Evolutionary conservation across 163 green algal genomes (phyloP), one percentile per base, ranked within the genome.

Genomic region (Prototheca wickerhamii): DNA sequence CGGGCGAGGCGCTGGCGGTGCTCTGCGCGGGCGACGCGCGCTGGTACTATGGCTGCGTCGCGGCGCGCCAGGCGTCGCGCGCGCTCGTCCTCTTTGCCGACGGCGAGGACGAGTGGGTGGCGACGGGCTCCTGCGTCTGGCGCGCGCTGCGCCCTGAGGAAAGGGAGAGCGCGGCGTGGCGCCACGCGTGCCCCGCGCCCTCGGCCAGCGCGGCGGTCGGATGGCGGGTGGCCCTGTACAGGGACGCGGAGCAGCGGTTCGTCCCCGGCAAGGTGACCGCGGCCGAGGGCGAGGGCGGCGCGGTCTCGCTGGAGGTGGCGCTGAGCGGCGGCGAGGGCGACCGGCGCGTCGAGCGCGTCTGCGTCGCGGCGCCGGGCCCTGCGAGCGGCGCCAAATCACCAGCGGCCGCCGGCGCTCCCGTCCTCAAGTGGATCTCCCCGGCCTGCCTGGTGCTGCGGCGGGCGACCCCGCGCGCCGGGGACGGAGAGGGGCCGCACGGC

Each of bases 171-270:
- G 34, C n/a, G 58, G 20, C 32, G 56, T 6, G 18, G 26, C 58
- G 17, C 25, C 43, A 63, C 54, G 49, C 44, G 61, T 72, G 30
- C 46, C 56, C 2, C 20, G 37, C 57, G 17, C 79, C 73, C 8
- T 40, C 72, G 6, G 73, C 69, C 3, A 40, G 52, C 34, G 66
- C 62, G 15, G 82, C 80, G 0, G 43, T 88, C 40, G 84, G 84
- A 20, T 89, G 81, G 83, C 70, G 72, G 2, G 67, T 91, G 21
- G 67, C 57, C 6, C 71, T 88, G 6, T 87, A 65, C 54, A 76
- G 63, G 52, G 21, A 56, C 2, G 46, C 54, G 25, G 60, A 79
- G 21, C 35, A 42, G 20, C 23, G 20, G 23, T 54, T 52, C 50
- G 40, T 33, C 52, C n/a, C 52, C 10, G 28, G 28, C 52, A 21